Evolutionary conservation across 202 grass and related monocot species (phyloP).

Genomic region (Saccharum hybrid): DNA sequence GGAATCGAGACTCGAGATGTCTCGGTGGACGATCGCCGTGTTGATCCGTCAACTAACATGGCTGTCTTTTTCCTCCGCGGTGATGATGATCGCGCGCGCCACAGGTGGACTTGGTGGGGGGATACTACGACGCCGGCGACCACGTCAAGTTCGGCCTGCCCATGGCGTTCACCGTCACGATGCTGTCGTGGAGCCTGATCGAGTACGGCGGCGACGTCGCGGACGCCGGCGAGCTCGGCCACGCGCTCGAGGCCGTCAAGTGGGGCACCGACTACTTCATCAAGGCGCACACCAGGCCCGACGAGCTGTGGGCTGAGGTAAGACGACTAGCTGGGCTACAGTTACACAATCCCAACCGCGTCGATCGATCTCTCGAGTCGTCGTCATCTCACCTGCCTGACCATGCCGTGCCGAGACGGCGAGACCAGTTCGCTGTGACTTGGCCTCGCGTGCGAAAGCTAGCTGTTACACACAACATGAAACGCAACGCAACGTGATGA

Average conservation of each 20-base stretch:
- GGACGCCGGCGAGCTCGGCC: conserved; percentile 67
- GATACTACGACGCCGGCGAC: conserved; percentile 92
- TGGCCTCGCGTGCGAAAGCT: conserved; percentile 34
- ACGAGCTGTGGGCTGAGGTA: conserved; percentile 95
- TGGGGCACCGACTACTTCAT: conserved; percentile 99
- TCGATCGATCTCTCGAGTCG: neutral
- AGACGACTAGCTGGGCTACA: neutral
- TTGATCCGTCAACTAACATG: neutral
- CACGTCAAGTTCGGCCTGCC: conserved; percentile 98
- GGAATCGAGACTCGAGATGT: neutral
- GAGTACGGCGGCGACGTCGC: conserved; percentile 77
- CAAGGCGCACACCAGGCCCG: conserved; percentile 79
- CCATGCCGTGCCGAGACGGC: neutral
- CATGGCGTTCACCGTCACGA: conserved; percentile 94
- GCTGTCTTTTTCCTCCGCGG: neutral
- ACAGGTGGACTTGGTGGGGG: conserved; percentile 90
- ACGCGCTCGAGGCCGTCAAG: conserved; percentile 89
- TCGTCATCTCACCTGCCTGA: neutral
- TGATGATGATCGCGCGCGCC: neutral
- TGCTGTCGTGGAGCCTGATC: conserved; percentile 89
- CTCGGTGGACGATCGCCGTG: neutral
- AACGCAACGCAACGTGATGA: neutral
- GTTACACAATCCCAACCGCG: neutral
- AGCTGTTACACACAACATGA: conserved; percentile 43
- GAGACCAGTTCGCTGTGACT: conserved; percentile 42